Evolutionary conservation across 1,284 basidiomycete genomes (phyloP), one percentile per base, ranked within the genome.

Genomic region (Thelephora terrestris): DNA sequence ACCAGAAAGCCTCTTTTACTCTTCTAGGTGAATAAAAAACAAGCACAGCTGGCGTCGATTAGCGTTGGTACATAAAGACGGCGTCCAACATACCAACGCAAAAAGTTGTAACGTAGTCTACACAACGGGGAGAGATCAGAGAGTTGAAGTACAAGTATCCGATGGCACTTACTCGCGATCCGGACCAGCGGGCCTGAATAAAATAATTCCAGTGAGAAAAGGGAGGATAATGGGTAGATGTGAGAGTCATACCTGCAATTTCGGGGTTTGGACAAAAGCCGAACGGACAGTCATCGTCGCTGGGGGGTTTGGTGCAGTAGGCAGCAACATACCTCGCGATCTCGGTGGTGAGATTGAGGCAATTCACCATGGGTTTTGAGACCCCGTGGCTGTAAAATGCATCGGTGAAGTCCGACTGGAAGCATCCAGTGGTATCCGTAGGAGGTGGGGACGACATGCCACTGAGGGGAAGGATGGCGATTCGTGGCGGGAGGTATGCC

Each of bases 181-280:
- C 38, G 18, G 10, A 16, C 38, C 23, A 40, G 14, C 23, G 38
- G 38, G 38, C 38, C 38, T 40, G 38, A 32, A 40, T 16, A 16
- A 16, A 7, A 40, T 7, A 10, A 40, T n/a, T 3, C 38, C 38
- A 16, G 23, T 21, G 5, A 40, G 20, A 24, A 21, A 3, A 16
- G 38, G 23, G 7, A 16, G 9, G 12, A 16, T 6, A 16, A n/a
- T n/a, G 23, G 9, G 16, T 3, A 17, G 12, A 7, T n/a, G 38
- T 21, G 40, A 40, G 29, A 10, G 7, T 14, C 25, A 42, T 46
- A 47, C 51, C 47, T 46, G 51, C 48, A 27, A 53, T 47, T n/a
- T 53, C 52, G 9, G 51, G 32, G 23, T 52, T 52, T 3, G 52
- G 48, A 24, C 52, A 53, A 34, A 39, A 48, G 7, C 49, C 52